These are phyloP conservation scores for Ilyonectria sp. DNA, from an alignment of 2,329 filamentous ascomycete genomes.

Conservation along the genomic window DNA sequence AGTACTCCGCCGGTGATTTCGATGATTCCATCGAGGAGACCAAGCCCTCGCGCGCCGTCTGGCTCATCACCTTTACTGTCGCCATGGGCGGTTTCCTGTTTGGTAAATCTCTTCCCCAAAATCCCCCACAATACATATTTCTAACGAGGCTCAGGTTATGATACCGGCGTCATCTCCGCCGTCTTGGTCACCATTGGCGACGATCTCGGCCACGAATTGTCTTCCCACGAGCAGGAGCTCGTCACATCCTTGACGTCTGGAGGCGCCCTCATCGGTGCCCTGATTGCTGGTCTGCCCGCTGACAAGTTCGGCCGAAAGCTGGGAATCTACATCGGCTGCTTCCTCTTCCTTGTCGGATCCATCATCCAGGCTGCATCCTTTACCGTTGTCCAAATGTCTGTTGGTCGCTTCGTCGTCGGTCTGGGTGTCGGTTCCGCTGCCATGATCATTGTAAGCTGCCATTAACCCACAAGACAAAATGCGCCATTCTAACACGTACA, in stretches of 20 bases:
- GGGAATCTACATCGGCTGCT: constrained; percentile 39
- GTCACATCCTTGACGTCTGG: constrained; percentile 65
- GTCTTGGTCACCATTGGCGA: constrained; percentile 60
- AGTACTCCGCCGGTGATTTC: constrained; percentile 27
- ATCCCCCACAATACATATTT: not conserved
- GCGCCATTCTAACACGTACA: not conserved
- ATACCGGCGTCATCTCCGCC: constrained; percentile 65
- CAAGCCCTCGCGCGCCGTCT: constrained; percentile 42
- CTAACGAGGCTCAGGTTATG: constrained; percentile 54
- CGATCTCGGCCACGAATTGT: constrained; percentile 31
- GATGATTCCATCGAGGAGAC: constrained; percentile 48
- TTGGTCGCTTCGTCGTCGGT: constrained; percentile 59
- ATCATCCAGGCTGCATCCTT: constrained; percentile 39
- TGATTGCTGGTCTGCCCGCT: constrained; percentile 39
- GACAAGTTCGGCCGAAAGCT: constrained; percentile 39
- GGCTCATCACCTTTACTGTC: constrained; percentile 48
- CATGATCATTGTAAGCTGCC: constrained; percentile 56
- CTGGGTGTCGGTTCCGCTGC: constrained; percentile 63
- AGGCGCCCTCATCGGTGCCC: constrained; percentile 39
- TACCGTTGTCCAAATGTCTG: constrained; percentile 37
- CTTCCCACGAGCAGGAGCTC: constrained; percentile 58
- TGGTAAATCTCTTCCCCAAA: constrained; percentile 23
- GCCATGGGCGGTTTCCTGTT: constrained; percentile 49
- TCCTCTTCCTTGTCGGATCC: constrained; percentile 37
- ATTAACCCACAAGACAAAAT: not conserved